Base-by-base conservation (phyloP, 768 basidiomycete genomes). In the Calocybe gangraenosa region DNA sequence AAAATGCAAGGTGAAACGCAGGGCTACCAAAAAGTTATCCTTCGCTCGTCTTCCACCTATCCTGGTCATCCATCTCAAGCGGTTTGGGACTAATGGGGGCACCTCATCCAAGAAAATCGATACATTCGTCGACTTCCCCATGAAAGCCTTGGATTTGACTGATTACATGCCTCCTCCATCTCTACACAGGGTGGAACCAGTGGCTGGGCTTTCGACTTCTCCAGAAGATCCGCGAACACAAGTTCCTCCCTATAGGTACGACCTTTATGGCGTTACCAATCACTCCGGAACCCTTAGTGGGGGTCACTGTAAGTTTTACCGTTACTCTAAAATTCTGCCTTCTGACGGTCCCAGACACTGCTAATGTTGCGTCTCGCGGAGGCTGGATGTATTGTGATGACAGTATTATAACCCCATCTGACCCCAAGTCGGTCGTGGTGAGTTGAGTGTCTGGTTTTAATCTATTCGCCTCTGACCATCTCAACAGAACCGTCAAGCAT, bases 301-400 rank as follows among this genome's bases (percentile, higher is more conserved):
- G 59, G 96, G 96, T 0, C 96, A 99, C 65, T 99, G 96, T 96
- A 56, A 66, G 92, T 74, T 28, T 28, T 35, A 7, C 14, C 42
- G 17, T 20, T 15, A 14, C 21, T 32, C 42, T 33, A 7, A 44
- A 41, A 35, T 8, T 20, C 23, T 20, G 23, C n/a, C n/a, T 42
- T 43, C 50, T 44, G 40, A 40, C 18, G 17, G 35, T 31, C 21
- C 3, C 55, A 96, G 95, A 98, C 63, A 98, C 95, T 37, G 92
- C 96, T 15, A 93, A 82, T 57, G 82, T 99, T 41, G 79, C 89
- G 28, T 91, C 87, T 13, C 75, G 84, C 42, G 85, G 87, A 25
- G 83, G 87, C 30, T 99, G 96, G 96, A 67, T 84, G 60, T 90
- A 90, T 57, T 94, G 92, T 60, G 93, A 96, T 57, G 95, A 98